phyloP scores from a whole-genome alignment of 176 grass and related monocot genomes.

The Juncus inflexus region DNA sequence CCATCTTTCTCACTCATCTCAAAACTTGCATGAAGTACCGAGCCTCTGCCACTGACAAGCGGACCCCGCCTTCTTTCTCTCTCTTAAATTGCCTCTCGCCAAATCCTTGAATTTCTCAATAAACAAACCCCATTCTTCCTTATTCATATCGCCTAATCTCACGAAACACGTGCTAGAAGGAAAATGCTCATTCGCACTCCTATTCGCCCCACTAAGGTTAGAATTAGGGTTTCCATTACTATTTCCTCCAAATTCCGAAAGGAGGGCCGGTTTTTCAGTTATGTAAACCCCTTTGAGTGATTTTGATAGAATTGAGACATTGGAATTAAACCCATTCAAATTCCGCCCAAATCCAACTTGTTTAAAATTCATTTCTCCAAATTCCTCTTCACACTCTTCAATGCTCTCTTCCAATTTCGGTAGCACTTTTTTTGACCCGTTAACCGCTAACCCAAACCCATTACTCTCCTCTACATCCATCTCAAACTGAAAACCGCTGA shows the following conservation, averaged over 20 bases:
- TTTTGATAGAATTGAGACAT: conserved; percentile 60
- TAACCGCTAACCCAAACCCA: conserved; percentile 41
- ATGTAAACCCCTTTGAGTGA: conserved; percentile 55
- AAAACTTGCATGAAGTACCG: conserved; percentile 95
- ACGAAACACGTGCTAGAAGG: conserved; percentile 58
- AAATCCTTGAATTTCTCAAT: conserved; percentile 88
- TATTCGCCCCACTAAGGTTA: conserved; percentile 42
- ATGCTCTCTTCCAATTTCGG: conserved; percentile 55
- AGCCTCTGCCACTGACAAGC: conserved; percentile 48
- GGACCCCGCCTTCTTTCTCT: conserved; percentile 28
- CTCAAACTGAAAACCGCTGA: conserved; percentile 55
- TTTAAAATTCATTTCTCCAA: conserved; percentile 49
- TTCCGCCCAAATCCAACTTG: conserved; percentile 27
- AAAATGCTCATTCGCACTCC: conserved; percentile 60
- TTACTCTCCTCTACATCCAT: conserved; percentile 61
- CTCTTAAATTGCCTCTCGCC: conserved; percentile 42
- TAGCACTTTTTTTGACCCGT: conserved; percentile 43
- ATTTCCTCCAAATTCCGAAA: conserved; percentile 22
- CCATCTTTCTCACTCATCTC: conserved; percentile 22
- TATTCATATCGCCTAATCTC: conserved; percentile 58
- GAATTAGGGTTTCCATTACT: conserved; percentile 24
- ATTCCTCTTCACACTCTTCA: conserved; percentile 54
- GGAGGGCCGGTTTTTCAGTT: conserved; percentile 41
- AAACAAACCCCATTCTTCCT: conserved; percentile 54
- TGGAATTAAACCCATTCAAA: conserved; percentile 42